Evolutionary conservation across 2,329 filamentous ascomycete species (phyloP).

Genomic region (Rasamsonia emersonii): DNA sequence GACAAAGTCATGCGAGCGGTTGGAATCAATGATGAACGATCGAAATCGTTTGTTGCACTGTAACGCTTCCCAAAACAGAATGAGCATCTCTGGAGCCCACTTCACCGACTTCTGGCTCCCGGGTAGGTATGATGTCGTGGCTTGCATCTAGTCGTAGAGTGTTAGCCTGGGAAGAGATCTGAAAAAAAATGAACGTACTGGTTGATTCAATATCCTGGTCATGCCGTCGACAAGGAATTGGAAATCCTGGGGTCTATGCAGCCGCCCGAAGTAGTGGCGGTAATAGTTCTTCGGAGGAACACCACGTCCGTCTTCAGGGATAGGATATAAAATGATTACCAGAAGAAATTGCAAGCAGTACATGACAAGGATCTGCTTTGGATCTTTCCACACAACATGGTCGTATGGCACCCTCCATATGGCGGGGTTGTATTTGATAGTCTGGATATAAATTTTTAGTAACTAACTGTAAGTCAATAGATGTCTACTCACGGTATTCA

Average conservation of each 20-base stretch:
- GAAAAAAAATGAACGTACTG: slow-evolving; percentile 35
- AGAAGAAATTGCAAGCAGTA: slow-evolving; percentile 89
- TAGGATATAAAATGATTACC: slow-evolving; percentile 73
- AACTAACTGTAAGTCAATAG: neutral
- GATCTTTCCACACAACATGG: slow-evolving; percentile 81
- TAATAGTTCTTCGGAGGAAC: slow-evolving; percentile 78
- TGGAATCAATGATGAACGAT: slow-evolving; percentile 93
- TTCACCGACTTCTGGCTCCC: slow-evolving; percentile 70
- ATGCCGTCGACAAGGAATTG: slow-evolving; percentile 95
- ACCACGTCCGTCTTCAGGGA: slow-evolving; percentile 64
- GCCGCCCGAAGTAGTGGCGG: slow-evolving; percentile 78
- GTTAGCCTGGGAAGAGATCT: slow-evolving; percentile 9
- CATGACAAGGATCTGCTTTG: slow-evolving; percentile 81
- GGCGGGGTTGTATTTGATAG: slow-evolving; percentile 90
- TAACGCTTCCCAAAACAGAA: slow-evolving; percentile 93
- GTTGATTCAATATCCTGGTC: slow-evolving; percentile 84
- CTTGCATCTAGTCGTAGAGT: slow-evolving; percentile 53
- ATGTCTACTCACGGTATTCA: slow-evolving; percentile 68
- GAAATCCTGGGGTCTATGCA: slow-evolving; percentile 92
- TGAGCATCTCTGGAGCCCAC: slow-evolving; percentile 90
- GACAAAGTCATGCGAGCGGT: slow-evolving; percentile 85
- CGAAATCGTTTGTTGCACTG: slow-evolving; percentile 98
- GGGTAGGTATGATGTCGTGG: slow-evolving; percentile 79
- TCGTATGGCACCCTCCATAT: slow-evolving; percentile 93
- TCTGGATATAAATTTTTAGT: slow-evolving; percentile 40